A percentile compares a stretch with the other conserved stretches of the same genome.
Evolutionary conservation across 2,329 filamentous ascomycete species (phyloP).

Genomic region (Shiraia sp.): DNA sequence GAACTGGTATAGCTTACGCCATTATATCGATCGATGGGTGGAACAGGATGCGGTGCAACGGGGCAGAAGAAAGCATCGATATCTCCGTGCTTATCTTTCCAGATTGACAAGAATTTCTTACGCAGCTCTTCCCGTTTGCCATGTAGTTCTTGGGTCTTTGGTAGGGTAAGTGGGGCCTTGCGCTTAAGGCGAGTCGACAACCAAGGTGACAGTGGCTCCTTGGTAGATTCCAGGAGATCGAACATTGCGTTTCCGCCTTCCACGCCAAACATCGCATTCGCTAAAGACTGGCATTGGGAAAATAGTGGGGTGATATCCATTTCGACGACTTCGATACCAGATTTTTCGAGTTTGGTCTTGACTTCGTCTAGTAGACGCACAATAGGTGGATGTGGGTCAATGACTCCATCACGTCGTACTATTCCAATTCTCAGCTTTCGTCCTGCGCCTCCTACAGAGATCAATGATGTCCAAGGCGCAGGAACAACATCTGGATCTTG

Average conservation of each 20-base stretch:
- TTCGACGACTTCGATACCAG: slow-evolving; percentile 61
- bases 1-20: slow-evolving; percentile 64
- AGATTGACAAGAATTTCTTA: slow-evolving; percentile 61
- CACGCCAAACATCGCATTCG: slow-evolving; percentile 61
- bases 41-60: slow-evolving; percentile 66
- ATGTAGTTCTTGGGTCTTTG: slow-evolving; percentile 57
- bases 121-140: slow-evolving; percentile 57
- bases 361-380: slow-evolving; percentile 52
- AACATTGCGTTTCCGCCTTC: slow-evolving; percentile 62
- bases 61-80: slow-evolving; percentile 68
- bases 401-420: slow-evolving; percentile 55
- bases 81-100: slow-evolving; percentile 51
- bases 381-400: slow-evolving; percentile 58
- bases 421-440: slow-evolving; percentile 52
- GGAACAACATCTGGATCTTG: slow-evolving; percentile 50
- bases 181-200: slow-evolving; percentile 57
- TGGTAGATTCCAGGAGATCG: slow-evolving; percentile 58
- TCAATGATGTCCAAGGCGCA: slow-evolving; percentile 42
- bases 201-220: slow-evolving; percentile 65
- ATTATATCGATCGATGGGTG: slow-evolving; percentile 65
- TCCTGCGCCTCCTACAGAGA: slow-evolving; percentile 12
- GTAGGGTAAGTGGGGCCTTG: slow-evolving; percentile 52
- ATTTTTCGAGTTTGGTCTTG: slow-evolving; percentile 33
- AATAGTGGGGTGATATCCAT: slow-evolving; percentile 58
- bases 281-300: slow-evolving; percentile 59